Conservation (phyloP, 306 rosid genomes). For the Begonia masoniana region DNA sequence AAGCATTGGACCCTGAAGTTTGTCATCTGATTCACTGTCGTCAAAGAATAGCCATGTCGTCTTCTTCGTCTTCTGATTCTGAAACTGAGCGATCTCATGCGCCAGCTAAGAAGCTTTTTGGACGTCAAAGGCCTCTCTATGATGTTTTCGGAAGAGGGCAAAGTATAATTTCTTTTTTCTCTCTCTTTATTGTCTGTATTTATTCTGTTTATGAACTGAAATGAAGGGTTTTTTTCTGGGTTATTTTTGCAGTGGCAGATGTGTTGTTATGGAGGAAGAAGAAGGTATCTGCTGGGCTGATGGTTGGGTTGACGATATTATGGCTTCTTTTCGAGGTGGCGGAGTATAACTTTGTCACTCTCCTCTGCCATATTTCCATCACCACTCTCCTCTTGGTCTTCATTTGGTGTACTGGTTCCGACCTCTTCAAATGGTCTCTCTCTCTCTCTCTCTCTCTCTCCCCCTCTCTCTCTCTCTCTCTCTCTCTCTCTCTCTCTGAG, state of each 20-base stretch:
- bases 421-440: slow-evolving; percentile 41
- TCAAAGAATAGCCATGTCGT: neutral
- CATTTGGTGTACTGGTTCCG: slow-evolving; percentile 44
- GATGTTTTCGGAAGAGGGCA: neutral
- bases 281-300: slow-evolving; percentile 32
- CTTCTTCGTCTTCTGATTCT: neutral
- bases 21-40: too few species aligned
- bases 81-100: neutral
- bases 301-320: slow-evolving; percentile 44
- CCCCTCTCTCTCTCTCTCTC: too few species aligned
- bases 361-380: slow-evolving; percentile 57
- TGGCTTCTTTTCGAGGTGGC: slow-evolving; percentile 73
- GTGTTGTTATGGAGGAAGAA: slow-evolving; percentile 55
- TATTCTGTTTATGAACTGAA: neutral
- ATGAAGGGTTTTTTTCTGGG: neutral
- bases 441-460: slow-evolving; percentile 1
- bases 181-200: neutral
- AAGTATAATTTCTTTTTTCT: neutral
- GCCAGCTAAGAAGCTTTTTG: neutral
- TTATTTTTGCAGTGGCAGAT: slow-evolving; percentile 46
- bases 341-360: slow-evolving; percentile 55
- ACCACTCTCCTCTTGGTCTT: slow-evolving; percentile 49
- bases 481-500: too few species aligned
- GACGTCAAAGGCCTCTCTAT: neutral
- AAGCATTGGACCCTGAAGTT: too few species aligned